Base-by-base conservation (phyloP, 208 protist genomes). In the Trypanosoma congolense region DNA sequence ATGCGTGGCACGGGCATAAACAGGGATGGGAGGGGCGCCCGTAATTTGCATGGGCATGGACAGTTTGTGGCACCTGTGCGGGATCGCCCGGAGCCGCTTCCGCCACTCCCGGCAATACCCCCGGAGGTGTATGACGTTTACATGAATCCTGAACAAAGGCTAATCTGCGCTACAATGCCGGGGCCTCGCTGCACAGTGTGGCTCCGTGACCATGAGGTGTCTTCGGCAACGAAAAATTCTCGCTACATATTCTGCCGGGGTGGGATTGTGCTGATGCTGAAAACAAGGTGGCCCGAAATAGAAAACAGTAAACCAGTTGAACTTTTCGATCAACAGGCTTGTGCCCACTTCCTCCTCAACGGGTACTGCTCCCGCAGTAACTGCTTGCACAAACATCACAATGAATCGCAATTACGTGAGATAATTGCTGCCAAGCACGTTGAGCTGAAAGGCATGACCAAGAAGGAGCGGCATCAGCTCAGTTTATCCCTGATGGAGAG, bases 361-460 rank as follows among this genome's bases (percentile, higher is more conserved):
- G 74, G 74, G 45, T 85, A 87, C 70, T 94, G 87, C 76, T 82
- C 80, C 3, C 77, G 87, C 36, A 24, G 38, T 18, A 77, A 83
- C 52, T 94, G 87, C 63, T 67, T 88, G 12, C 83, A 94, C 54
- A 70, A 78, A 58, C 87, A 94, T 71, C 81, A 94, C 74, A 88
- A 29, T n/a, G 81, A 81, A 54, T 53, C 33, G 25, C 87, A 94
- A 63, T 46, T 94, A 30, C 83, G 83, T 9, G 50, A 79, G 52
- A 61, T 91, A 4, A 87, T 94, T 65, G 87, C 87, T 14, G 69
- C 52, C 12, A 80, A 83, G 18, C 73, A 90, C 58, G 73, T 88
- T 42, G 59, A 87, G 61, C 75, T 89, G 18, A 83, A 81, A 56
- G 70, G 65, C 0, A 87, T 91, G 76, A 79, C 80, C 14, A 93